Conservation (phyloP, 345 rosid genomes). For the Aethionema arabicum region DNA sequence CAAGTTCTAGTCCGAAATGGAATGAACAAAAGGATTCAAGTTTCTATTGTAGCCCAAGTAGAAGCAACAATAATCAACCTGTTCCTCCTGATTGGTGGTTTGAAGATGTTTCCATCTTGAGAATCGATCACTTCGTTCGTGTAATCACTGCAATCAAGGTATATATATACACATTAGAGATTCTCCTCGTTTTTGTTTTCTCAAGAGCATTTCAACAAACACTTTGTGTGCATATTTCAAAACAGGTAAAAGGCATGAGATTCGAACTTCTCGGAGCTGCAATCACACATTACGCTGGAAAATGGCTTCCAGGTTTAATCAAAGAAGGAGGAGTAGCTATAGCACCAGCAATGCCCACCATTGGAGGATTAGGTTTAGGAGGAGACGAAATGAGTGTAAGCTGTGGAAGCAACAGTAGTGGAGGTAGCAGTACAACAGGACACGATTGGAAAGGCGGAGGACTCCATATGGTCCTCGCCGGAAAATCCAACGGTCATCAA, state of each 20-base stretch:
- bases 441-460: slow-evolving; percentile 87
- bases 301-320: slow-evolving; percentile 84
- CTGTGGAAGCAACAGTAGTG: slow-evolving; percentile 50
- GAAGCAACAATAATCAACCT: slow-evolving; percentile 58
- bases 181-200: neutral
- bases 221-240: slow-evolving; percentile 4
- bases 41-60: slow-evolving; percentile 56
- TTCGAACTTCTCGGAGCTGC: slow-evolving; percentile 85
- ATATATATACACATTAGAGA: neutral
- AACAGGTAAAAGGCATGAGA: slow-evolving; percentile 81
- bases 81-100: slow-evolving; percentile 99
- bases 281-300: slow-evolving; percentile 75
- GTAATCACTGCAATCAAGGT: slow-evolving; percentile 92
- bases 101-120: slow-evolving; percentile 88
- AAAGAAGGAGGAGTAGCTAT: slow-evolving; percentile 46
- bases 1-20: slow-evolving; percentile 75
- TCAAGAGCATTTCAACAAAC: slow-evolving; percentile 8
- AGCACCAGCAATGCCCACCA: slow-evolving; percentile 30
- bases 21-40: slow-evolving; percentile 61
- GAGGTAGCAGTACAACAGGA: slow-evolving; percentile 44
- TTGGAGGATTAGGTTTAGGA: slow-evolving; percentile 34
- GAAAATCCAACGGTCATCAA: slow-evolving; percentile 53
- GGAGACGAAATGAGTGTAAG: slow-evolving; percentile 64
- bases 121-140: slow-evolving; percentile 93
- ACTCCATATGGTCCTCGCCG: slow-evolving; percentile 76